Evolutionary conservation across 306 rosid genomes (phyloP).

Genomic region (Gleditsia sinensis): DNA sequence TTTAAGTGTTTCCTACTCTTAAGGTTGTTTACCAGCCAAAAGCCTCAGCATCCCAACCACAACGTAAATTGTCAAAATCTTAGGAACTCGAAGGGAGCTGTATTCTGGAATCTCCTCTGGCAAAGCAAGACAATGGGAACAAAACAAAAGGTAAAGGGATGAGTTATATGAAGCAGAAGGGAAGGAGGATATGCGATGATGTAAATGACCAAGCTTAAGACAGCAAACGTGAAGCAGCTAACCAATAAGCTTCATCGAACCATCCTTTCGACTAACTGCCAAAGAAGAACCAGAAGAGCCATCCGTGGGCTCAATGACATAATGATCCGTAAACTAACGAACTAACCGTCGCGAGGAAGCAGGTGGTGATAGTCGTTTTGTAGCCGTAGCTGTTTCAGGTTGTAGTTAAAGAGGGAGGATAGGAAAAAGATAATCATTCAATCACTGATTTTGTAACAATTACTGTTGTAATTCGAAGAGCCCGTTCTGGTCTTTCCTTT

Average conservation of each 20-base stretch:
- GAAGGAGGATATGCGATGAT: background rate
- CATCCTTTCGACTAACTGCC: constrained; percentile 74
- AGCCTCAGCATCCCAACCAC: constrained; percentile 88
- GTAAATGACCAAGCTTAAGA: constrained; percentile 12
- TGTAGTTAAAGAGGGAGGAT: too few relatives aligned
- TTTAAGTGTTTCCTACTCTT: constrained; percentile 15
- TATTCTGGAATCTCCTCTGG: constrained; percentile 83
- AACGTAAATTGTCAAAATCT: constrained; percentile 74
- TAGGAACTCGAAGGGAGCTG: constrained; percentile 73
- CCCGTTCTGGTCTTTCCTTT: too few relatives aligned
- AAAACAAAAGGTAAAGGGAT: background rate
- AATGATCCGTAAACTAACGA: constrained; percentile 93
- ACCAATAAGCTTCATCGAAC: constrained; percentile 88
- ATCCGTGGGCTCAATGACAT: constrained; percentile 89
- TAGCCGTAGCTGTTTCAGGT: too few relatives aligned
- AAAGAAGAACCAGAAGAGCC: constrained; percentile 81
- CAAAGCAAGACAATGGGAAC: constrained; percentile 16
- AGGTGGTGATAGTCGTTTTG: too few relatives aligned
- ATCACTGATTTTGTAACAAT: too few relatives aligned
- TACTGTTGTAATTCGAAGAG: too few relatives aligned
- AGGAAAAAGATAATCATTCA: too few relatives aligned
- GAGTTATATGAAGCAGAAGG: background rate
- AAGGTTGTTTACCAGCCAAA: constrained; percentile 69
- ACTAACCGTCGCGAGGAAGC: too few relatives aligned
- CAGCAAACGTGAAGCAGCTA: constrained; percentile 13